phyloP scores from a whole-genome alignment of 176 grass and related monocot species.

The Oryza longistaminata region DNA sequence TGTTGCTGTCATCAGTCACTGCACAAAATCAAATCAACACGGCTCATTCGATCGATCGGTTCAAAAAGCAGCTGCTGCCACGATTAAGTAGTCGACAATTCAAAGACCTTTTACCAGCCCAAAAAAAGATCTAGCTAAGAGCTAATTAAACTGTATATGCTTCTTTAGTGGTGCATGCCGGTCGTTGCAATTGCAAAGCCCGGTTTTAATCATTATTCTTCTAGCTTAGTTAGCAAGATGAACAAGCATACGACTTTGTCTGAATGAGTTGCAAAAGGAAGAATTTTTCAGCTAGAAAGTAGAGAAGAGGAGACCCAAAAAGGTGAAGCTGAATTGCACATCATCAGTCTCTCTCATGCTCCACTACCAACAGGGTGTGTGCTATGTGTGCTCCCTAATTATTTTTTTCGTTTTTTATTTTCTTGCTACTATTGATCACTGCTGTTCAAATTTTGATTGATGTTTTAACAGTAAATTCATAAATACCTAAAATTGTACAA shows the following conservation, averaged over 20 bases:
- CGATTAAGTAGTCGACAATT: slow-evolving; percentile 14
- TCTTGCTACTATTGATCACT: too few species aligned
- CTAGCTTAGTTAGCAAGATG: slow-evolving; percentile 35
- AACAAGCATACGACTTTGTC: slow-evolving; percentile 31
- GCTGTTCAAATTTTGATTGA: too few species aligned
- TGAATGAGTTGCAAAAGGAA: not conserved
- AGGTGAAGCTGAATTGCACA: slow-evolving; percentile 14
- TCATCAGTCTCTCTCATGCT: too few species aligned
- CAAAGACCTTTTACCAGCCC: not conserved
- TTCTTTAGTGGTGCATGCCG: slow-evolving; percentile 31
- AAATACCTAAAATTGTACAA: too few species aligned
- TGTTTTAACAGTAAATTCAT: too few species aligned
- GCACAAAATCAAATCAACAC: not conserved
- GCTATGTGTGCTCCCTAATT: too few species aligned
- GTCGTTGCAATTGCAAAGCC: slow-evolving; percentile 32
- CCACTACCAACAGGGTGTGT: too few species aligned
- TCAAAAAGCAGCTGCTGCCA: not conserved
- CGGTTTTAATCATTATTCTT: slow-evolving; percentile 1
- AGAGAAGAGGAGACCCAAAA: not conserved
- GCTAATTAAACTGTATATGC: slow-evolving; percentile 11
- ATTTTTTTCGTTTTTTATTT: too few species aligned
- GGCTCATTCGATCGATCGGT: not conserved
- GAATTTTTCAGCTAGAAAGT: not conserved
- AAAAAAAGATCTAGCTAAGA: not conserved
- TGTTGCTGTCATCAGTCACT: not conserved